phyloP scores from a whole-genome alignment of 768 basidiomycete species.

The Saitozyma sp. region DNA sequence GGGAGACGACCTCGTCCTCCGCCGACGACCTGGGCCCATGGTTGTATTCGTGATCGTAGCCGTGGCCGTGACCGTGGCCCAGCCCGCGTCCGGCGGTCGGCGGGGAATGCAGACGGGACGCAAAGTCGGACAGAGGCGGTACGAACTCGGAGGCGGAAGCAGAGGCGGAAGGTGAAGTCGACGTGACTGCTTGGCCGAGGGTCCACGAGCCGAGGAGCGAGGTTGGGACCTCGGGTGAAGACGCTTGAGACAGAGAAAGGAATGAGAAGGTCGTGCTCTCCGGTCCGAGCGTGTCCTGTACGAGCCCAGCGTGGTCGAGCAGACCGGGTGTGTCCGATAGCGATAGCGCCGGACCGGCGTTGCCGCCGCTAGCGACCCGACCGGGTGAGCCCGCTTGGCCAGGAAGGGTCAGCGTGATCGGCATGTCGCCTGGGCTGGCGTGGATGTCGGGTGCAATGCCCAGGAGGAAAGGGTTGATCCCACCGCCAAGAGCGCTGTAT shows the following conservation, averaged over 20 bases:
- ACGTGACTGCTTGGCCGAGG: too few relatives aligned
- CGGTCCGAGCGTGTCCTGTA: not conserved
- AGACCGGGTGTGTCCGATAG: not conserved
- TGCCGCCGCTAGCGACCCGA: not conserved
- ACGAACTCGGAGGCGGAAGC: too few relatives aligned
- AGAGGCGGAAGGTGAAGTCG: too few relatives aligned
- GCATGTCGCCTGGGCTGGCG: too few relatives aligned
- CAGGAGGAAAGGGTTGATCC: too few relatives aligned
- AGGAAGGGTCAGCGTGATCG: not conserved
- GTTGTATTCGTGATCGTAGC: not conserved
- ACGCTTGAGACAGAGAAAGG: constrained; percentile 27
- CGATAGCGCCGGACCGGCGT: not conserved
- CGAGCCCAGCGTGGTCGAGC: not conserved
- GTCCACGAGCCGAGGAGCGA: not conserved
- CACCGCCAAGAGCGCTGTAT: too few relatives aligned
- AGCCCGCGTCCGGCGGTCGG: not conserved
- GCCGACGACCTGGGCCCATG: not conserved
- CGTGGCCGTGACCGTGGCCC: not conserved
- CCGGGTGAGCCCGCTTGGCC: constrained; percentile 5
- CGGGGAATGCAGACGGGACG: not conserved
- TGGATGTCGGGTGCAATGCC: too few relatives aligned
- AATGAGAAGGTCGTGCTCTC: constrained; percentile 28
- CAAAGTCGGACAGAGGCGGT: too few relatives aligned
- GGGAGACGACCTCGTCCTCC: constrained; percentile 22
- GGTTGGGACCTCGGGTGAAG: constrained; percentile 18